These are phyloP conservation scores for Wickerhamiella allomyrinae DNA, from an alignment of 805 yeast species.

Conservation along the genomic window DNA sequence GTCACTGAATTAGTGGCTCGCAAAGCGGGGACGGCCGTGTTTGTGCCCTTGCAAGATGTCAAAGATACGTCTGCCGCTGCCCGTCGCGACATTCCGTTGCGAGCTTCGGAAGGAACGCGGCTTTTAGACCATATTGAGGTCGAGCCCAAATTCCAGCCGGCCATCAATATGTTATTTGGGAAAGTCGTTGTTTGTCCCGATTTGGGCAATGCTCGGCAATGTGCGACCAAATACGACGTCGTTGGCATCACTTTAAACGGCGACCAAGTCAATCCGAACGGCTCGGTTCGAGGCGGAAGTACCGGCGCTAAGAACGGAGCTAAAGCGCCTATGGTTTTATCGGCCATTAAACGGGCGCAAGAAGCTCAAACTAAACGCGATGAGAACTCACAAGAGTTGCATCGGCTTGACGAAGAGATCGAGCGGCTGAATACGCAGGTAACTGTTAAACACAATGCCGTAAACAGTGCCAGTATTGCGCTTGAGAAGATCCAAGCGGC, in stretches of 20 bases:
- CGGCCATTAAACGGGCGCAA: neutral
- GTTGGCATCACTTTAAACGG: slow-evolving; percentile 85
- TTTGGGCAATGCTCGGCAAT: slow-evolving; percentile 50
- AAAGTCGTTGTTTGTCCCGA: slow-evolving; percentile 63
- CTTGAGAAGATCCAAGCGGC: slow-evolving; percentile 18
- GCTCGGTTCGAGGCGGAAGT: slow-evolving; percentile 73
- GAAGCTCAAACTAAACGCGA: neutral
- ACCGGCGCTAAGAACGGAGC: neutral
- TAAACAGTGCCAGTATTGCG: slow-evolving; percentile 42
- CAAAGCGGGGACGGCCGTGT: slow-evolving; percentile 74
- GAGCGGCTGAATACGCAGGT: slow-evolving; percentile 1
- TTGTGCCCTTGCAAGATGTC: slow-evolving; percentile 75
- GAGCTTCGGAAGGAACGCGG: slow-evolving; percentile 51
- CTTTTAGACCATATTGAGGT: slow-evolving; percentile 58
- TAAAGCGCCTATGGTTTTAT: neutral
- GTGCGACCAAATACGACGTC: slow-evolving; percentile 45
- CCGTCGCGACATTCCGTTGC: slow-evolving; percentile 7
- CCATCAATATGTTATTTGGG: slow-evolving; percentile 70
- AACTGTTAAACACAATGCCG: slow-evolving; percentile 34
- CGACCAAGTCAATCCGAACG: slow-evolving; percentile 71
- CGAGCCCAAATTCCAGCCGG: slow-evolving; percentile 43
- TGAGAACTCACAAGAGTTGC: neutral
- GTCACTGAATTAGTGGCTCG: slow-evolving; percentile 57
- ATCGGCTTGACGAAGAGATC: neutral
- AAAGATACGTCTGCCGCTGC: slow-evolving; percentile 16